phyloP scores from a whole-genome alignment of 148 eudicot genomes.

The Cornus suecica region DNA sequence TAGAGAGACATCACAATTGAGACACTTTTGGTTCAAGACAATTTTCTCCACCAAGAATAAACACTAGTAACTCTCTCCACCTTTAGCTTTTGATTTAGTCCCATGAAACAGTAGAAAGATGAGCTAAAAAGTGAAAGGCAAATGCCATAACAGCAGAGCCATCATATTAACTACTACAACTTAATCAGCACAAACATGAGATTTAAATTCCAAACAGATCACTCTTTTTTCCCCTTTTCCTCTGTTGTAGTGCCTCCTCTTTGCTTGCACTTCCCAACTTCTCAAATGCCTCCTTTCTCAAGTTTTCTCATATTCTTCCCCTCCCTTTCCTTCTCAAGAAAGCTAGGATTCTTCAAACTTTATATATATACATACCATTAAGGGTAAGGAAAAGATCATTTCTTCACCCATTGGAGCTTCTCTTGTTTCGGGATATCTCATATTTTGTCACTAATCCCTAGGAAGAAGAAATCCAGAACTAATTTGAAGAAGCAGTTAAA shows the following conservation, averaged over 20 bases:
- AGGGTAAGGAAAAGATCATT: constrained; percentile 13
- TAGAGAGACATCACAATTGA: too few relatives aligned
- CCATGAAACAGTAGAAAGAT: constrained; percentile 39
- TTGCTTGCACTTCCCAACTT: constrained; percentile 68
- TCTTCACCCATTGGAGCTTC: constrained; percentile 33
- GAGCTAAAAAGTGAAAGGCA: constrained; percentile 10
- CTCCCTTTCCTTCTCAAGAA: constrained; percentile 52
- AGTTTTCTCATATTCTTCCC: constrained; percentile 67
- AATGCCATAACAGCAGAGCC: constrained; percentile 8
- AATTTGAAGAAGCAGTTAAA: not conserved
- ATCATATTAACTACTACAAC: not conserved
- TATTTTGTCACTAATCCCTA: not conserved
- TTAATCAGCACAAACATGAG: constrained; percentile 26
- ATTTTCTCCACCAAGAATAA: constrained; percentile 17
- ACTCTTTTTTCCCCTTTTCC: constrained; percentile 31
- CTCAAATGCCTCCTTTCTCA: constrained; percentile 64
- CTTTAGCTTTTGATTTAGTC: constrained; percentile 35
- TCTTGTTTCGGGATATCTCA: constrained; percentile 29
- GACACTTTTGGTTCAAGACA: constrained; percentile 12
- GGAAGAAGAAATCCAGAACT: not conserved
- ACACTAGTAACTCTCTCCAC: not conserved
- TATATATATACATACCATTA: constrained; percentile 29
- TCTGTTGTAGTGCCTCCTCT: constrained; percentile 30
- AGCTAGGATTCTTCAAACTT: constrained; percentile 66
- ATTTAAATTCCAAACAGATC: constrained; percentile 40